These are phyloP conservation scores for Phyllosticta citrichinensis DNA, from an alignment of 2,329 filamentous ascomycete species.

Conservation along the genomic window DNA sequence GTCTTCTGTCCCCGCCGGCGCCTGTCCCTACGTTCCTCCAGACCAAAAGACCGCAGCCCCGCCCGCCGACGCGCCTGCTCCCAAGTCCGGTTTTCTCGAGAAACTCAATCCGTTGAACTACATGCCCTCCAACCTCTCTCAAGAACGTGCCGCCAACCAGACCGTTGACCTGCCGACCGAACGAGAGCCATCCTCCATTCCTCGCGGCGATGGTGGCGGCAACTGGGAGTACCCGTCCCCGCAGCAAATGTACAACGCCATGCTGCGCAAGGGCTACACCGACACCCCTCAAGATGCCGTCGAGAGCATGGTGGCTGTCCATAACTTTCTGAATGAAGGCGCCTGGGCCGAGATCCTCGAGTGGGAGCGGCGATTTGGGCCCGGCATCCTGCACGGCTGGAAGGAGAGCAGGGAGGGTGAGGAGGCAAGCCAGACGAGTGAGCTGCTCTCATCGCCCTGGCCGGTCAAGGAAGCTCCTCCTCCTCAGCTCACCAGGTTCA, in stretches of 20 bases:
- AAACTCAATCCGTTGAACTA: slow-evolving; percentile 78
- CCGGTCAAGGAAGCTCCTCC: slow-evolving; percentile 31
- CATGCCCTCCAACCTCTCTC: slow-evolving; percentile 84
- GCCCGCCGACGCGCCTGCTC: slow-evolving; percentile 21
- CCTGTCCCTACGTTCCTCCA: slow-evolving; percentile 29
- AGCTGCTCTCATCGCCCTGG: slow-evolving; percentile 23
- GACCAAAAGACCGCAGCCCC: slow-evolving; percentile 19
- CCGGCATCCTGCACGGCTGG: slow-evolving; percentile 64
- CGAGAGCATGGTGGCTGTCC: slow-evolving; percentile 92
- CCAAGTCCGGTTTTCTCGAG: slow-evolving; percentile 44
- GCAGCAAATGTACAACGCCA: slow-evolving; percentile 99
- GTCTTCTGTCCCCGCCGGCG: slow-evolving; percentile 32
- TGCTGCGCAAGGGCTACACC: slow-evolving; percentile 89
- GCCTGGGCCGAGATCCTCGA: slow-evolving; percentile 92
- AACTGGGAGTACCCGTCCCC: slow-evolving; percentile 98
- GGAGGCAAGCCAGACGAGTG: slow-evolving; percentile 44
- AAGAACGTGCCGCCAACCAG: slow-evolving; percentile 66
- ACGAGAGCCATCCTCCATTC: slow-evolving; percentile 81
- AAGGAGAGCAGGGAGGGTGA: slow-evolving; percentile 65
- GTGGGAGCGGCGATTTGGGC: slow-evolving; percentile 80
- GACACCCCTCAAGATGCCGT: slow-evolving; percentile 91
- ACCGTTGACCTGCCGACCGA: slow-evolving; percentile 63
- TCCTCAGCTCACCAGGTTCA: slow-evolving; percentile 75
- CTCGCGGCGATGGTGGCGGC: slow-evolving; percentile 62
- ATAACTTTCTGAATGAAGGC: slow-evolving; percentile 97